These are phyloP conservation scores for Septoria linicola DNA, from an alignment of 2,329 filamentous ascomycete genomes.

Conservation along the genomic window DNA sequence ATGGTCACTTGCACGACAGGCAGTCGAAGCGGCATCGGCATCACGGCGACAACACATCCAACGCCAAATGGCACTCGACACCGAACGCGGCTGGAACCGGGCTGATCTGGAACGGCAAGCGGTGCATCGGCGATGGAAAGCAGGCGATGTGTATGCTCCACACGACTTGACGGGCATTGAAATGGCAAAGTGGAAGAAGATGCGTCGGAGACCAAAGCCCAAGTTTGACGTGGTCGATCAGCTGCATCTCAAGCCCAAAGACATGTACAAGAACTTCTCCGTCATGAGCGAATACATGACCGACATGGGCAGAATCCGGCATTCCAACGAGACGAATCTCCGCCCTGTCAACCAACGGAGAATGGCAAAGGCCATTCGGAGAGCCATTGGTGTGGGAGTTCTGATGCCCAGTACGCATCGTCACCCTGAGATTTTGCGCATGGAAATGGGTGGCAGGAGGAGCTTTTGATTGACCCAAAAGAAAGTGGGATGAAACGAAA, in stretches of 20 bases:
- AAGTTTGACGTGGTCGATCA: constrained; percentile 71
- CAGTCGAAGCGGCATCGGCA: neutral
- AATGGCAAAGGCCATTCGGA: constrained; percentile 86
- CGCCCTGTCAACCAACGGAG: constrained; percentile 87
- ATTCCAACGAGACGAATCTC: constrained; percentile 72
- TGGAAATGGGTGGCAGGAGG: constrained; percentile 9
- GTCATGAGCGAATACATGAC: constrained; percentile 89
- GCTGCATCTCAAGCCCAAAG: constrained; percentile 73
- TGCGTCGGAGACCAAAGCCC: constrained; percentile 49
- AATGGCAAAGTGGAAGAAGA: constrained; percentile 74
- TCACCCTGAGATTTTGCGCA: constrained; percentile 74
- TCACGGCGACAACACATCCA: constrained; percentile 6
- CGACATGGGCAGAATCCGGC: constrained; percentile 78
- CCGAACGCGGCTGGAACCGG: constrained; percentile 34
- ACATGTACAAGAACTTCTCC: constrained; percentile 93
- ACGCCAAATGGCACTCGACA: constrained; percentile 20
- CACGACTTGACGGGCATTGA: constrained; percentile 78
- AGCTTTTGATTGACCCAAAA: too few relatives aligned
- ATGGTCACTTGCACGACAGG: neutral
- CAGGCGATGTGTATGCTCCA: constrained; percentile 85
- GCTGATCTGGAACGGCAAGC: constrained; percentile 61
- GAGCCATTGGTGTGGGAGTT: constrained; percentile 77
- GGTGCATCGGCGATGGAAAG: constrained; percentile 64
- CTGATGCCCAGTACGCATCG: constrained; percentile 87
- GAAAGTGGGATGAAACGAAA: too few relatives aligned